Conservation (phyloP, 345 rosid genomes). For the Boechera divaricarpa region DNA sequence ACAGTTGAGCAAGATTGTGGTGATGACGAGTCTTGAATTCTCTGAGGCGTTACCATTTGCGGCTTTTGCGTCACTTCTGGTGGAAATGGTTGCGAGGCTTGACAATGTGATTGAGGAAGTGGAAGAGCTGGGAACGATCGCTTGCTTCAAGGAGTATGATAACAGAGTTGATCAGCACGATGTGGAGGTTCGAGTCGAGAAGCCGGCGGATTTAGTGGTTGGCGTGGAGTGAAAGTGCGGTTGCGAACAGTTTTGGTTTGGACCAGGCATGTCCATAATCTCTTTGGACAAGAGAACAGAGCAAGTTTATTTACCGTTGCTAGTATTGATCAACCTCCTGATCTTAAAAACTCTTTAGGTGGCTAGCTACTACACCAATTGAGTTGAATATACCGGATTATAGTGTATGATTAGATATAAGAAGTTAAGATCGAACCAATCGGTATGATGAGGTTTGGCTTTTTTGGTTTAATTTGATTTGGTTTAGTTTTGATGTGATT, state of each 20-base stretch:
- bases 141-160: constrained; percentile 61
- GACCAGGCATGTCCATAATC: constrained; percentile 48
- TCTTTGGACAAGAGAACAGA: constrained; percentile 45
- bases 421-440: neutral
- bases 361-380: too few species aligned
- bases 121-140: constrained; percentile 65
- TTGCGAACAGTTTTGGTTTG: constrained; percentile 48
- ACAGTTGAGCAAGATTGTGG: constrained; percentile 64
- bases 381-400: neutral
- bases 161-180: constrained; percentile 21
- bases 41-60: constrained; percentile 84
- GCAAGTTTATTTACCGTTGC: too few species aligned
- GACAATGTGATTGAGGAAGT: constrained; percentile 71
- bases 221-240: constrained; percentile 24
- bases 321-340: too few species aligned
- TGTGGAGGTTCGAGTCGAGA: constrained; percentile 43
- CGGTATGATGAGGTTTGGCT: neutral
- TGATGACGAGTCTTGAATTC: constrained; percentile 72
- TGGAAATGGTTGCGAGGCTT: constrained; percentile 76
- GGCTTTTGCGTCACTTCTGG: constrained; percentile 73
- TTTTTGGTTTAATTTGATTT: neutral
- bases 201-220: constrained; percentile 38
- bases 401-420: neutral
- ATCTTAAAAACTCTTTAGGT: too few species aligned
- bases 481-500: constrained; percentile 4